Percentiles rank a stretch among this genome's conserved stretches.
Conservation (phyloP, 73 alveolate genomes). For the Paramecium pentaurelia region DNA sequence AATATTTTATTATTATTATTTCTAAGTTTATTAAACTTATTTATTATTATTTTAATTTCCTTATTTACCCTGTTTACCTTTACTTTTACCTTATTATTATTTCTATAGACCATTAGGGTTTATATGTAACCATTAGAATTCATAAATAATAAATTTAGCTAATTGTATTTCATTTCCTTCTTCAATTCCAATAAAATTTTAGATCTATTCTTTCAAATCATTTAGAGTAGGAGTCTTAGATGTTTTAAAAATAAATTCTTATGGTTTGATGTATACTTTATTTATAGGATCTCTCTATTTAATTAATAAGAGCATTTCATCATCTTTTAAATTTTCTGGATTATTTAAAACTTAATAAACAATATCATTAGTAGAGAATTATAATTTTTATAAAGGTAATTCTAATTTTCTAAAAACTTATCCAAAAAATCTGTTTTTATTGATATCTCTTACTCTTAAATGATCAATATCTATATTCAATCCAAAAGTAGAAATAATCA, state of each 20-base stretch:
- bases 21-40: background rate
- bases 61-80: background rate
- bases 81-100: background rate
- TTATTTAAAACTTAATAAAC: background rate
- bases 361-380: background rate
- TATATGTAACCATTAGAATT: constrained; percentile 26
- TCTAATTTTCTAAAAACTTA: background rate
- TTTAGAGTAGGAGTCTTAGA: background rate
- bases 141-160: background rate
- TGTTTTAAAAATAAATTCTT: background rate
- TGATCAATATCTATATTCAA: background rate
- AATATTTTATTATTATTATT: background rate
- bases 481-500: background rate
- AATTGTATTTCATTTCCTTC: background rate
- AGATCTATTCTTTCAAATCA: background rate
- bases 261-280: background rate
- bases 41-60: background rate
- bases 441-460: constrained; percentile 32
- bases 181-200: background rate
- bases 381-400: background rate
- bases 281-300: background rate
- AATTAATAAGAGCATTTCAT: background rate
- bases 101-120: background rate
- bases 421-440: background rate
- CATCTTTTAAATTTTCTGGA: background rate